Base-by-base conservation (phyloP, 2,329 filamentous ascomycete genomes). In the Dactylellina parvicollis region DNA sequence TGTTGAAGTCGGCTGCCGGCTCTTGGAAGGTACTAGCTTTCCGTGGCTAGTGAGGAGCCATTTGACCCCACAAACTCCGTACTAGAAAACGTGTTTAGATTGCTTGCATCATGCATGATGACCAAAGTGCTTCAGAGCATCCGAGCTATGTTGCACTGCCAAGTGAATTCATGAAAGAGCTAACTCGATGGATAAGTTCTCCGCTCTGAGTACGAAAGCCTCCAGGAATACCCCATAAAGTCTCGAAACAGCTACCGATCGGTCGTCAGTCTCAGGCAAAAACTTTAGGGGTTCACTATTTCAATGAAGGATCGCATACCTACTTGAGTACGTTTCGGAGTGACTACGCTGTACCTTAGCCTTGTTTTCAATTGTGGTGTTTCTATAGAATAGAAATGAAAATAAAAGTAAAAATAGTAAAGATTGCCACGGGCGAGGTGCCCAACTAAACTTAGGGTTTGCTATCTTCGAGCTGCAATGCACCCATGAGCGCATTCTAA, bases 21-120 rank as follows among this genome's bases (percentile, higher is more conserved):
- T 59, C 50, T n/a, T 18, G 49, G 49, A 59, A 72, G 38, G 56
- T 72, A 40, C 67, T 65, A 72, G 57, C 67, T 46, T 14, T 47
- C 59, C 56, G 24, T 56, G 57, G 66, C 56, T 71, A 62, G 50
- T 28, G 38, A 26, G 42, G 24, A 55, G 36, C 26, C 32, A 7
- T 34, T 18, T 20, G n/a, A 59, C 59, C 59, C 57, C 59, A 64
- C 50, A 72, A 56, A 72, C 34, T 28, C 47, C 47, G 30, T 18
- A n/a, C n/a, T n/a, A 32, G 44, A 72, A 67, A 72, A 72, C 67
- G 67, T 72, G 67, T 49, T 72, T 56, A 22, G 44, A 72, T 72
- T 62, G 57, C 67, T 57, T 65, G 67, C 67, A 57, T 72, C 28
- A 72, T 72, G 67, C 67, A 72, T 40, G 34, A 72, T 72, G 67